These are phyloP conservation scores for Geotrichum citri-aurantii DNA, from an alignment of 1,139 yeast genomes.

Conservation along the genomic window DNA sequence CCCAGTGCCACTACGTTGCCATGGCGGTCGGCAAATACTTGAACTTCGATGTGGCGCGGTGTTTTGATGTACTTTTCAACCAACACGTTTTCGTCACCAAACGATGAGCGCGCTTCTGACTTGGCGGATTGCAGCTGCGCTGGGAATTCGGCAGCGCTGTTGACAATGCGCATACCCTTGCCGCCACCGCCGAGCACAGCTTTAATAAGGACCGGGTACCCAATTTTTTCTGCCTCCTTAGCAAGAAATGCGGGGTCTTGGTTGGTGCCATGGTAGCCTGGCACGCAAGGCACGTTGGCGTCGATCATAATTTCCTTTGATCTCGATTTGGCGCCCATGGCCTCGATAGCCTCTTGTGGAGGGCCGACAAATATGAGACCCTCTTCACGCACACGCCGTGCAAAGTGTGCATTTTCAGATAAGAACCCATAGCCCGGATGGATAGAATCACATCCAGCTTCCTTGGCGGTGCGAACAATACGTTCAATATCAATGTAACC, in stretches of 20 bases:
- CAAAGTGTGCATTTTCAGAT: slow-evolving; percentile 43
- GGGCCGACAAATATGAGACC: slow-evolving; percentile 46
- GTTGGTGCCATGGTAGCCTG: slow-evolving; percentile 42
- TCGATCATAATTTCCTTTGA: slow-evolving; percentile 36
- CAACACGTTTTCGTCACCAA: slow-evolving; percentile 42
- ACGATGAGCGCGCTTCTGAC: slow-evolving; percentile 42
- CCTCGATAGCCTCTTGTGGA: slow-evolving; percentile 36
- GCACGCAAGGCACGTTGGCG: slow-evolving; percentile 45
- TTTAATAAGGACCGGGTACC: slow-evolving; percentile 45
- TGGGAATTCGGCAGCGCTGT: slow-evolving; percentile 35
- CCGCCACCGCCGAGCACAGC: slow-evolving; percentile 54
- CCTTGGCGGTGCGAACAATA: slow-evolving; percentile 40
- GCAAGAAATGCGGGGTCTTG: slow-evolving; percentile 35
- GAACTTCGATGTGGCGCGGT: slow-evolving; percentile 46
- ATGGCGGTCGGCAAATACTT: slow-evolving; percentile 42
- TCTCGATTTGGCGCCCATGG: slow-evolving; percentile 36
- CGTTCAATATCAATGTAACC: slow-evolving; percentile 44
- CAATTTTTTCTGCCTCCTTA: slow-evolving; percentile 38
- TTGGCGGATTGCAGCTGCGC: slow-evolving; percentile 38
- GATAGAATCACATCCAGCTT: slow-evolving; percentile 39
- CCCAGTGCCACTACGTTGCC: slow-evolving; percentile 44
- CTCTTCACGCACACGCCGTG: slow-evolving; percentile 36
- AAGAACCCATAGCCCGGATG: slow-evolving; percentile 47
- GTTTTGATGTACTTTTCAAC: slow-evolving; percentile 43
- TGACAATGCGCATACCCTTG: slow-evolving; percentile 45